These are phyloP conservation scores for Monilinia vaccinii-corymbosi DNA, from an alignment of 2,329 filamentous ascomycete species.

Conservation along the genomic window DNA sequence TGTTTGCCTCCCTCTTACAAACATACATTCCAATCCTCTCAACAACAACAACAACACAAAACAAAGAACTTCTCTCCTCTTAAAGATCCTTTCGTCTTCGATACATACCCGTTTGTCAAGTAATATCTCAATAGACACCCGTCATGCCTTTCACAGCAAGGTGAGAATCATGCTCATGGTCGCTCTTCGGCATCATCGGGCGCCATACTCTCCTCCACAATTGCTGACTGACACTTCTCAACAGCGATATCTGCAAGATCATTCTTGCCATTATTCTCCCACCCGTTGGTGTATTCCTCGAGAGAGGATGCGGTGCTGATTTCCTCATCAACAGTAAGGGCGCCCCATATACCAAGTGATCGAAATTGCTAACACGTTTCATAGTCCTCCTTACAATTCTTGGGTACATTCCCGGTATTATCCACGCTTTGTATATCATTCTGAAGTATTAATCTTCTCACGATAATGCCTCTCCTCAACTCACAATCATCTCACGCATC, in stretches of 20 bases:
- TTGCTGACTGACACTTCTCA: constrained; percentile 14
- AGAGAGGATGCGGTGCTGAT: constrained; percentile 77
- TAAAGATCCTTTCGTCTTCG: background rate
- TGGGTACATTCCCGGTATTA: constrained; percentile 14
- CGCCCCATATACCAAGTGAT: constrained; percentile 46
- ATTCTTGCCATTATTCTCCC: constrained; percentile 84
- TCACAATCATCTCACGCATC: background rate
- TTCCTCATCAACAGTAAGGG: constrained; percentile 68
- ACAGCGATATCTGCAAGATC: constrained; percentile 69
- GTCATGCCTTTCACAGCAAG: constrained; percentile 49
- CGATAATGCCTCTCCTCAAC: background rate
- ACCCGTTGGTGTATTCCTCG: constrained; percentile 86
- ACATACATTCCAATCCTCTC: constrained; percentile 3
- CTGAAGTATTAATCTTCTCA: constrained; percentile 61
- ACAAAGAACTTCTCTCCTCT: background rate
- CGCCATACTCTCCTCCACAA: background rate
- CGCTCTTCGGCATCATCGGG: background rate
- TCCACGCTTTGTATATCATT: constrained; percentile 47
- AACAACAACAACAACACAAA: background rate
- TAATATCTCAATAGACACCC: constrained; percentile 12
- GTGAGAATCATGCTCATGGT: constrained; percentile 32
- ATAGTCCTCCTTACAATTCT: constrained; percentile 10
- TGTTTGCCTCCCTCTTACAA: background rate
- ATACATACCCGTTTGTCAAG: background rate
- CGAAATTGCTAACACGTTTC: background rate